Evolutionary conservation across 1,284 basidiomycete genomes (phyloP), one percentile per base, ranked within the genome.

Genomic region (Trichosporon sp.): DNA sequence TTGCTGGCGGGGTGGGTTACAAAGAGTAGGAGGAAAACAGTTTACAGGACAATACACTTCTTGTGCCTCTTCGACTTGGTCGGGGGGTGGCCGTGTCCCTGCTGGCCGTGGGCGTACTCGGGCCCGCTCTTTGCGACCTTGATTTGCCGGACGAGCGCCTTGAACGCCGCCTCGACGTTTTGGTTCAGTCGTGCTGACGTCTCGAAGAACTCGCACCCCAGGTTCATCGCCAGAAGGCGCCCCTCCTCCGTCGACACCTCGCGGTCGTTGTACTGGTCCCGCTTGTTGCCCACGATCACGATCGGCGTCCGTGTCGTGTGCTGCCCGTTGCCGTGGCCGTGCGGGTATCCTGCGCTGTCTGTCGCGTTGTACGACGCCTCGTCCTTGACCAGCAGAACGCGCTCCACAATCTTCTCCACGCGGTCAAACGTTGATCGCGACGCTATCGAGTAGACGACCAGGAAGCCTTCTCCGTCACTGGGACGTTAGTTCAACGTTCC

Each of bases 391-490:
- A 92, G 91, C 78, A 91, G 85, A 88, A 98, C 96, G 66, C 95
- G 94, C 84, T 96, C 93, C 76, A 95, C 92, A 86, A 98, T 98
- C 76, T 93, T 91, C 80, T 94, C 92, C 73, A 96, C 90, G 40
- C 96, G 92, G 79, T 98, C 93, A 78, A 98, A 98, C 32, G 95
- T 96, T 77, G 91, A 90, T 80, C 94, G 89, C 63, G 94, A 96
- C 68, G 95, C 94, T 83, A 99, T 98, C 68, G 94, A 97, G 86
- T 99, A 99, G 71, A 99, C 97, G 71, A 99, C 89, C 75, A 99
- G 91, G 86, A 99, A 99, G 10, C 96, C 97, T 86, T 99, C 95
- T 74, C 97, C 96, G 83, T 98, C 97, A 67, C 96, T 95, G 86
- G 46, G 59, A 19, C 2, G 7, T 40, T 3, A 63, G 72, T 16